A percentile compares a stretch with the other conserved stretches of the same genome.
Conservation (phyloP, 768 basidiomycete genomes). For the Suillus variegatus region DNA sequence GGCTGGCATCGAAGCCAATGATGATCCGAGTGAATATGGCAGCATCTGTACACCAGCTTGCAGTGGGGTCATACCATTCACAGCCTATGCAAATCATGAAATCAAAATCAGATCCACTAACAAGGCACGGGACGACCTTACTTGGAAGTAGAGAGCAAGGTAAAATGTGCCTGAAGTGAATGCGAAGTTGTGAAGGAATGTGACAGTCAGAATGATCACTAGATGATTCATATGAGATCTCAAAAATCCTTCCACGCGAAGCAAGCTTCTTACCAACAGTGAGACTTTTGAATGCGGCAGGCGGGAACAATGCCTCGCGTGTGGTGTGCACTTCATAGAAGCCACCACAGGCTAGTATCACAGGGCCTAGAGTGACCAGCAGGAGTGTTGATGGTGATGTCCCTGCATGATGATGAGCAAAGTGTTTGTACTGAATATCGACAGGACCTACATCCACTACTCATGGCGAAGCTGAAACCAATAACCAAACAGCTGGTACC, state of each 20-base stretch:
- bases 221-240: constrained; percentile 11
- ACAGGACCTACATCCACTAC: constrained; percentile 61
- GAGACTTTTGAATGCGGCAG: constrained; percentile 55
- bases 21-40: constrained; percentile 85
- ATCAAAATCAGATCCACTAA: constrained; percentile 10
- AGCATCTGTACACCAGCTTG: constrained; percentile 74
- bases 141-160: constrained; percentile 83
- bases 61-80: constrained; percentile 68
- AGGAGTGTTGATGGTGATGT: constrained; percentile 57
- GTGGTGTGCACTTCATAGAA: constrained; percentile 68
- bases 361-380: constrained; percentile 56
- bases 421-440: constrained; percentile 4
- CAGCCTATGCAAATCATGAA: constrained; percentile 47
- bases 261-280: constrained; percentile 52
- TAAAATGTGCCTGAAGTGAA: constrained; percentile 89
- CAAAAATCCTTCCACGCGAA: constrained; percentile 8
- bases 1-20: constrained; percentile 80
- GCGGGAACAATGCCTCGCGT: constrained; percentile 74
- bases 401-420: constrained; percentile 48
- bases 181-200: constrained; percentile 80
- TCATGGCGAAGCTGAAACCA: constrained; percentile 76
- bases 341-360: constrained; percentile 57
- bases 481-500: constrained; percentile 75
- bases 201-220: constrained; percentile 69
- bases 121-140: constrained; percentile 28